phyloP scores from a whole-genome alignment of 768 basidiomycete genomes.

The Chalciporus pseudorubinellus region DNA sequence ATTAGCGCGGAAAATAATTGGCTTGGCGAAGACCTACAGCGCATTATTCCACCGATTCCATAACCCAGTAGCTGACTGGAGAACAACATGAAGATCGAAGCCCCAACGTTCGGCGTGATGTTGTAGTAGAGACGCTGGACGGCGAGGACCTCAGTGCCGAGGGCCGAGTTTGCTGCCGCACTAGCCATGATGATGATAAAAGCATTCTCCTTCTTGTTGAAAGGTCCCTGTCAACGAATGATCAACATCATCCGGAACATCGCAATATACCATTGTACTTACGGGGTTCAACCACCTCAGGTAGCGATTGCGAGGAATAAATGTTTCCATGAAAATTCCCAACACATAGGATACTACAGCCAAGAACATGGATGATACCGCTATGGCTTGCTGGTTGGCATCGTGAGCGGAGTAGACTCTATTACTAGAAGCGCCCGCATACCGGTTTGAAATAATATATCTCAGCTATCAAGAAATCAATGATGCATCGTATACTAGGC shows the following conservation, averaged over 20 bases:
- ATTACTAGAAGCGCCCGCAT: not conserved
- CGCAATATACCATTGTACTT: not conserved
- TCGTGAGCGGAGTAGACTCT: not conserved
- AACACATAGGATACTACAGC: slow-evolving; percentile 51
- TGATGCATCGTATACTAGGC: not conserved
- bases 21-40: slow-evolving; percentile 31
- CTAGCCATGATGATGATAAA: slow-evolving; percentile 57
- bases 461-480: slow-evolving; percentile 38
- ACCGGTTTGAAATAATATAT: slow-evolving; percentile 64
- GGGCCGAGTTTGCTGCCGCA: slow-evolving; percentile 53
- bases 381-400: slow-evolving; percentile 46
- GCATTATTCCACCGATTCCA: slow-evolving; percentile 53
- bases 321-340: slow-evolving; percentile 44
- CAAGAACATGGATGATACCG: slow-evolving; percentile 54
- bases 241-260: not conserved
- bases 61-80: slow-evolving; percentile 43
- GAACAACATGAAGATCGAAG: slow-evolving; percentile 47
- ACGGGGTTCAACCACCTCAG: slow-evolving; percentile 54
- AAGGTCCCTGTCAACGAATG: slow-evolving; percentile 40
- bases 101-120: slow-evolving; percentile 45
- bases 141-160: slow-evolving; percentile 54
- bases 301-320: slow-evolving; percentile 43
- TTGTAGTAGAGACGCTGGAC: slow-evolving; percentile 55
- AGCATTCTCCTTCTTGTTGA: slow-evolving; percentile 60
- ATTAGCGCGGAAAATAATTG: not conserved